Conservation (phyloP, 2,329 filamentous ascomycete species). For the Cytospora mali region DNA sequence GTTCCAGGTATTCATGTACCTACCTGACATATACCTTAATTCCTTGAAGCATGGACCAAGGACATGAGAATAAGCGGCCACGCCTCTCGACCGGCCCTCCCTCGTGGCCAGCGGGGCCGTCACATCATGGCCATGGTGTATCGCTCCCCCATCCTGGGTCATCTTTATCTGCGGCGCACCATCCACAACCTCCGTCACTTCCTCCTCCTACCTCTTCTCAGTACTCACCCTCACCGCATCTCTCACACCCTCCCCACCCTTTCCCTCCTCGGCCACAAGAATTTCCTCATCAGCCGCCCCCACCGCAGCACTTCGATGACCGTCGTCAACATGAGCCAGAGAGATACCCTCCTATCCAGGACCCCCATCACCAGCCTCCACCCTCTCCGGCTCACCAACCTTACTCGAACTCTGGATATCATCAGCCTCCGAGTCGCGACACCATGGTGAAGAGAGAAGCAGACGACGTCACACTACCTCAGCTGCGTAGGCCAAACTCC, state of each 20-base stretch:
- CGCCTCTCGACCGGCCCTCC: constrained; percentile 51
- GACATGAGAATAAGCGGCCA: constrained; percentile 62
- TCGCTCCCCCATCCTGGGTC: constrained; percentile 50
- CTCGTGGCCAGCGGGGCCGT: constrained; percentile 51
- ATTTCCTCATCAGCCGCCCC: constrained; percentile 33
- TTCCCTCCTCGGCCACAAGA: constrained; percentile 45
- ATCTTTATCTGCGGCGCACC: constrained; percentile 38
- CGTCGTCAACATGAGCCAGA: constrained; percentile 49
- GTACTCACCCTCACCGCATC: constrained; percentile 26
- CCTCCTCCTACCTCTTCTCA: constrained; percentile 44
- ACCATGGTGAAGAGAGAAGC: constrained; percentile 60
- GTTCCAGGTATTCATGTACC: constrained; percentile 39
- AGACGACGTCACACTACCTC: constrained; percentile 48
- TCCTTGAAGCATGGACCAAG: constrained; percentile 58
- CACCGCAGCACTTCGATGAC: constrained; percentile 33
- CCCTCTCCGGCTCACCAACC: constrained; percentile 37
- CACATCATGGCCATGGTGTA: constrained; percentile 49
- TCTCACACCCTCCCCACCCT: constrained; percentile 36
- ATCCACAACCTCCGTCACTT: constrained; percentile 40
- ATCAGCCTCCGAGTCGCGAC: constrained; percentile 45
- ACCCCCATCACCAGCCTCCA: constrained; percentile 47
- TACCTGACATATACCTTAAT: constrained; percentile 44
- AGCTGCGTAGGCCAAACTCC: constrained; percentile 55
- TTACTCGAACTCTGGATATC: constrained; percentile 41
- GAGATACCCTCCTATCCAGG: constrained; percentile 56